Evolutionary conservation across 2,329 filamentous ascomycete species (phyloP), one percentile per base, ranked within the genome.

Genomic region (Karstenula rhodostoma): DNA sequence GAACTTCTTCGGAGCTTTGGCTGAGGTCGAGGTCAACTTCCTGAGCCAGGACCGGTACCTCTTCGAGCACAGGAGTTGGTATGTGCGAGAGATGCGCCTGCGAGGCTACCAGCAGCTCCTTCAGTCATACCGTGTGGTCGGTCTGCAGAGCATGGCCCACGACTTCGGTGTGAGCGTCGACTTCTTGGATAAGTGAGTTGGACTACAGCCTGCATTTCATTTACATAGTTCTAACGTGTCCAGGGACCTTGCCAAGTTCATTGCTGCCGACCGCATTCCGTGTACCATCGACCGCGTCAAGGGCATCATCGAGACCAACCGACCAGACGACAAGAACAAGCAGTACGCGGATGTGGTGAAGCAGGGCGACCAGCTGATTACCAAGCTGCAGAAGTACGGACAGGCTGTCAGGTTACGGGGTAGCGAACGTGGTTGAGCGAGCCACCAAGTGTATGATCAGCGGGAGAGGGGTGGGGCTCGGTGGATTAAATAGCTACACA

Each of bases 241-340:
- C 49, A 96, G 93, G 78, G 95, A 99, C 75, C 88, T 99, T 59
- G 94, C 94, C 76, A 95, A 93, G 74, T 99, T 99, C 81, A 98
- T 99, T 74, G 95, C 95, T 17, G 93, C 89, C 66, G 93, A 94
- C 76, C 90, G 94, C 70, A 94, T 99, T 74, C 90, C 94, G 55
- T 98, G 95, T 85, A 98, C 94, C 25, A 98, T 99, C 71, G 95
- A 99, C 81, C 92, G 95, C 57, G 95, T 99, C 66, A 92, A 94
- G 61, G 95, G 94, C 68, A 91, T 98, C 70, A 98, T 99, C 73
- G 95, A 98, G 86, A 99, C 95, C 47, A 97, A 97, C 83, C 87
- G 95, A 57, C 94, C 94, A 9, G 95, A 98, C 77, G 94, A 97
- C 83, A 99, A 99, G 89, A 98, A 98, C 86, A 97, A 97, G 86